Percentiles rank a stretch among this genome's conserved stretches.
Conservation (phyloP, 1,139 yeast species). For the Arxiozyma slooffiae region DNA sequence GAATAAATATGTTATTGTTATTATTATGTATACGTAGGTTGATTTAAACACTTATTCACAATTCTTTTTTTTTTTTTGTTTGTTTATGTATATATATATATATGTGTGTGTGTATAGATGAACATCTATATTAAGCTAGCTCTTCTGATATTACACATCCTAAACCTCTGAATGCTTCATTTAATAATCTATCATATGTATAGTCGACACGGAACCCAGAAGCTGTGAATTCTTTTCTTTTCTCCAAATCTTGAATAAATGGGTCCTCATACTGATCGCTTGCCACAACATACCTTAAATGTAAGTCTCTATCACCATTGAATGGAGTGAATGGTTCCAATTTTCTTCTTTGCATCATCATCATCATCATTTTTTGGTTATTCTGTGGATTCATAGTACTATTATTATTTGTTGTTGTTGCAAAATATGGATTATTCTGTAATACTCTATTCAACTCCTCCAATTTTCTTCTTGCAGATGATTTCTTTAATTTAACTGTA, state of each 20-base stretch:
- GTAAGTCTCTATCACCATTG: slow-evolving; percentile 69
- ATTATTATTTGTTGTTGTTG: no score
- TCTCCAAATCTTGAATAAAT: slow-evolving; percentile 47
- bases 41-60: no score
- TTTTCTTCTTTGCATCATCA: slow-evolving; percentile 11
- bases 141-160: slow-evolving; percentile 72
- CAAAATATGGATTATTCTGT: slow-evolving; percentile 29
- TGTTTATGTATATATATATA: no score
- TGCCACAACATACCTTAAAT: slow-evolving; percentile 37
- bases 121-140: slow-evolving; percentile 30
- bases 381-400: slow-evolving; percentile 11
- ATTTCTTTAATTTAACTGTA: slow-evolving; percentile 52
- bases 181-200: slow-evolving; percentile 68
- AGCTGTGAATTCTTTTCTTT: slow-evolving; percentile 64
- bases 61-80: no score
- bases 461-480: slow-evolving; percentile 55
- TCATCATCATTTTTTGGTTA: slow-evolving; percentile 11
- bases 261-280: slow-evolving; percentile 48
- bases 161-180: slow-evolving; percentile 83
- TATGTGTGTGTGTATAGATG: no score
- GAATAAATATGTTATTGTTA: no score
- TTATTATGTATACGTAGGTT: no score
- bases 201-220: slow-evolving; percentile 71
- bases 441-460: slow-evolving; percentile 48
- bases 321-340: slow-evolving; percentile 80